Evolutionary conservation across 495 filamentous ascomycete species (phyloP).

Genomic region (Xanthoparmelia taractica): DNA sequence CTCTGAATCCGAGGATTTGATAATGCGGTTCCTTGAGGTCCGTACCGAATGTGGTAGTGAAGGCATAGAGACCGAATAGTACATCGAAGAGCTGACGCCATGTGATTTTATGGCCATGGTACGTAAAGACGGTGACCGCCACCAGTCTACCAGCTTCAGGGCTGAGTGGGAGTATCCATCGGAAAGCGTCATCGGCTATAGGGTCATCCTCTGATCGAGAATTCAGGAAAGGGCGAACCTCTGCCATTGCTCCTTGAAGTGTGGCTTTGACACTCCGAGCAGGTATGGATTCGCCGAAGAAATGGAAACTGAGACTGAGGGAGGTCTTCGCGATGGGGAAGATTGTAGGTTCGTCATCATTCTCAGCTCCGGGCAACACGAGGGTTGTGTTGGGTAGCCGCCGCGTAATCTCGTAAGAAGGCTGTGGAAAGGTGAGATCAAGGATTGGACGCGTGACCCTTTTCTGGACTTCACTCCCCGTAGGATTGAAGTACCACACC

Average conservation of each 20-base stretch:
- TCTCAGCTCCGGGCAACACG: neutral
- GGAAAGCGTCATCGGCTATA: neutral
- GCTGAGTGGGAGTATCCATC: neutral
- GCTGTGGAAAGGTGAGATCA: neutral
- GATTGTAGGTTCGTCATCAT: neutral
- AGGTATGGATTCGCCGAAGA: neutral
- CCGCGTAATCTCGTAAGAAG: neutral
- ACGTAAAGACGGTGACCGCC: slow-evolving; percentile 2
- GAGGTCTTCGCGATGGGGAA: neutral
- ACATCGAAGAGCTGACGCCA: slow-evolving; percentile 3
- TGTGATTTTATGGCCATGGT: neutral
- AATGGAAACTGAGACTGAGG: slow-evolving; percentile 3
- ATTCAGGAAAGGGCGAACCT: neutral
- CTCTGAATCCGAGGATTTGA: slow-evolving; percentile 6
- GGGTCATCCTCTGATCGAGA: neutral
- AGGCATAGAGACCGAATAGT: neutral
- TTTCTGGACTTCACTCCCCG: neutral
- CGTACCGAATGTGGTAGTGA: neutral
- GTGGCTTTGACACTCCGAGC: neutral
- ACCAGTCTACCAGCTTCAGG: neutral
- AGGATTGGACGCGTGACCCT: neutral
- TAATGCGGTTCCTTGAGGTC: neutral
- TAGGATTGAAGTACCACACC: neutral
- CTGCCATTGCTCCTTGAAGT: neutral
- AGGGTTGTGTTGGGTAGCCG: neutral